A percentile compares a stretch with the other conserved stretches of the same genome.
These are phyloP conservation scores for Grosmannia serpens DNA, from an alignment of 2,329 filamentous ascomycete species.

Conservation along the genomic window DNA sequence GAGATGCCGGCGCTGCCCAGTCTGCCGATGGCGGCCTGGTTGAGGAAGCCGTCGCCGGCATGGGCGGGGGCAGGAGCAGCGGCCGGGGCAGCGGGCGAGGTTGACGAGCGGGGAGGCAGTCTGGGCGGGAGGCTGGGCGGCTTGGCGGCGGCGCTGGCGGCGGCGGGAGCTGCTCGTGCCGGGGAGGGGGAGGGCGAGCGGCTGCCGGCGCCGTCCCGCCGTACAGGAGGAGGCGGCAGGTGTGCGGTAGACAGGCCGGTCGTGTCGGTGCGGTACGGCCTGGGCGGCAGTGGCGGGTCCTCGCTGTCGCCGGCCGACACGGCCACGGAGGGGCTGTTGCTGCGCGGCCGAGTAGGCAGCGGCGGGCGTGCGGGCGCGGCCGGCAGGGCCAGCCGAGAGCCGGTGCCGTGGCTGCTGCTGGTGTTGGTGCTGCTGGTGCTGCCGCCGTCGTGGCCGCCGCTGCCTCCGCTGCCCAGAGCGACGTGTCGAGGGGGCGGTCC, in stretches of 20 bases:
- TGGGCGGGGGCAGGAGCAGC: background rate
- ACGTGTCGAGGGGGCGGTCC: conserved; percentile 66
- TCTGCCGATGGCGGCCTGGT: conserved; percentile 49
- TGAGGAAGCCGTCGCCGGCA: conserved; percentile 23
- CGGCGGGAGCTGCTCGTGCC: background rate
- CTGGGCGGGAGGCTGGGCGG: conserved; percentile 26
- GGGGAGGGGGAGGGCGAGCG: conserved; percentile 18
- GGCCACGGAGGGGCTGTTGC: background rate
- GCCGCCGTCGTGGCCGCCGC: background rate
- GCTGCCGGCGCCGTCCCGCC: conserved; percentile 30
- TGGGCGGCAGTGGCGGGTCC: conserved; percentile 36
- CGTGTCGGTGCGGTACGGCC: conserved; percentile 58
- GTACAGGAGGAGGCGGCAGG: conserved; percentile 59
- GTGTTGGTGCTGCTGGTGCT: conserved; percentile 20
- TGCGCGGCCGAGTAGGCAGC: conserved; percentile 10
- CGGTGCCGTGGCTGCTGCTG: conserved; percentile 12
- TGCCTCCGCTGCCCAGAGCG: conserved; percentile 11
- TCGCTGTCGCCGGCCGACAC: conserved; percentile 16
- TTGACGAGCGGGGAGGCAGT: conserved; percentile 19
- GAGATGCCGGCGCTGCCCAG: conserved; percentile 65
- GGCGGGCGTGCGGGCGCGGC: background rate
- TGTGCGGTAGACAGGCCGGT: conserved; percentile 58
- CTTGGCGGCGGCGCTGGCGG: background rate
- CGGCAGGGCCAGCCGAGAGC: background rate
- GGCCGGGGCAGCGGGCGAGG: background rate